phyloP scores from a whole-genome alignment of 164 flowering plant genomes.

The Echeveria elegans region DNA sequence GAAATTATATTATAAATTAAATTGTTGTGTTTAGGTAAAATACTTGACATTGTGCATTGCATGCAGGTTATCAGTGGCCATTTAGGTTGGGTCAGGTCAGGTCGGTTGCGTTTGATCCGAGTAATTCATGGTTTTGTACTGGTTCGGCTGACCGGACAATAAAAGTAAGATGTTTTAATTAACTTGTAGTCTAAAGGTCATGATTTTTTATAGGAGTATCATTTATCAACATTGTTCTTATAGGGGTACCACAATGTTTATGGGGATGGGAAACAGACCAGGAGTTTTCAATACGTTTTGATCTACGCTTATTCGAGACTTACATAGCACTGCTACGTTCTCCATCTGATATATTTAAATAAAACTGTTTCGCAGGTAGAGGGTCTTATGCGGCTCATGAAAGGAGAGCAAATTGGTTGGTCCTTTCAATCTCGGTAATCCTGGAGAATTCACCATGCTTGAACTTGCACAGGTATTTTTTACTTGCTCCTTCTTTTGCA shows the following conservation, averaged over 20 bases:
- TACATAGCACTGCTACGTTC: too few species aligned
- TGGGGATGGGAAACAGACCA: background rate
- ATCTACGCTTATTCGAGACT: background rate
- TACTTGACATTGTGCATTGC: conserved; percentile 13
- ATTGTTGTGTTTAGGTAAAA: too few species aligned
- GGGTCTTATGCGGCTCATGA: background rate
- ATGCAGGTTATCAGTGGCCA: conserved; percentile 92
- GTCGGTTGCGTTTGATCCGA: conserved; percentile 93
- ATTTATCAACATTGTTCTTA: too few species aligned
- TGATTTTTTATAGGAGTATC: too few species aligned
- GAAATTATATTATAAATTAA: too few species aligned
- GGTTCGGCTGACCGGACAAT: conserved; percentile 98
- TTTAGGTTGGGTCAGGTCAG: conserved; percentile 99
- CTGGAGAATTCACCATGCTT: background rate
- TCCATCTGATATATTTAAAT: too few species aligned
- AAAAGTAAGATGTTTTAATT: too few species aligned
- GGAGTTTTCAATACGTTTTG: background rate
- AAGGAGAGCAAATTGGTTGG: background rate
- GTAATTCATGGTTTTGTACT: conserved; percentile 95
- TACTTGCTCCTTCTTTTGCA: background rate
- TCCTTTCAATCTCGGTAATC: background rate
- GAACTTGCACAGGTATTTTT: background rate
- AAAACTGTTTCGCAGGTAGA: background rate
- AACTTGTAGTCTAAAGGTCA: too few species aligned
- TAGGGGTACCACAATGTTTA: background rate